Conservation (phyloP, 2,329 filamentous ascomycete genomes). For the Fusarium begoniae region DNA sequence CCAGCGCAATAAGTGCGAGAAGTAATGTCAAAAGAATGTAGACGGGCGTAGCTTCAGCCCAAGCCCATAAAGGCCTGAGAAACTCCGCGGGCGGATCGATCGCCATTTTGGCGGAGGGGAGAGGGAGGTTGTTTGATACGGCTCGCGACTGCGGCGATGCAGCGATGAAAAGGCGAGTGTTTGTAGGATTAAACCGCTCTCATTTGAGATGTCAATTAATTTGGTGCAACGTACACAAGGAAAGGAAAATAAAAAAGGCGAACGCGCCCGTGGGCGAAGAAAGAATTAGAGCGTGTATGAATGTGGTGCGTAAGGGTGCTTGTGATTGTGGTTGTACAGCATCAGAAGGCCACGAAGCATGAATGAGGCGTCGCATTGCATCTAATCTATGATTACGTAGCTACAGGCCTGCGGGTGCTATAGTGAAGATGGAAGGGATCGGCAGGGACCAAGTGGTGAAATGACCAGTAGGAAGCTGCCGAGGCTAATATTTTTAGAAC, state of each 20-base stretch:
- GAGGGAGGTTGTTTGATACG: neutral
- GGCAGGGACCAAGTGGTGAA: slow-evolving; percentile 23
- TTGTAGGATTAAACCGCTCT: neutral
- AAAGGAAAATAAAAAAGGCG: neutral
- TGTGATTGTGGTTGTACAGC: neutral
- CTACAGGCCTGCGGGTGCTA: neutral
- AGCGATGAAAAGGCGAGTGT: neutral
- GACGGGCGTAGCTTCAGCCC: slow-evolving; percentile 51
- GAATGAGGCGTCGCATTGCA: slow-evolving; percentile 11
- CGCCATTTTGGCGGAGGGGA: slow-evolving; percentile 19
- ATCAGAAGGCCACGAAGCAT: slow-evolving; percentile 35
- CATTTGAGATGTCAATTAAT: slow-evolving; percentile 4
- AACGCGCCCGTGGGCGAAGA: slow-evolving; percentile 9
- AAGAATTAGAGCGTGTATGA: neutral
- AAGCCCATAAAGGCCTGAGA: slow-evolving; percentile 48
- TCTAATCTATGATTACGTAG: slow-evolving; percentile 31
- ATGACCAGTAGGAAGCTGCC: slow-evolving; percentile 10
- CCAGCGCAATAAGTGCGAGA: slow-evolving; percentile 46
- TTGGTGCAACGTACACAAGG: neutral
- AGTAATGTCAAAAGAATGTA: slow-evolving; percentile 51
- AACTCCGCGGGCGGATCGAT: slow-evolving; percentile 47
- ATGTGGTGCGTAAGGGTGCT: neutral
- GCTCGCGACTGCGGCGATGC: slow-evolving; percentile 18
- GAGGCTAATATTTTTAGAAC: slow-evolving; percentile 1
- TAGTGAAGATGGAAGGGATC: slow-evolving; percentile 16